phyloP scores from a whole-genome alignment of 371 early-diverging fungal genomes.

The Apophysomyces variabilis region DNA sequence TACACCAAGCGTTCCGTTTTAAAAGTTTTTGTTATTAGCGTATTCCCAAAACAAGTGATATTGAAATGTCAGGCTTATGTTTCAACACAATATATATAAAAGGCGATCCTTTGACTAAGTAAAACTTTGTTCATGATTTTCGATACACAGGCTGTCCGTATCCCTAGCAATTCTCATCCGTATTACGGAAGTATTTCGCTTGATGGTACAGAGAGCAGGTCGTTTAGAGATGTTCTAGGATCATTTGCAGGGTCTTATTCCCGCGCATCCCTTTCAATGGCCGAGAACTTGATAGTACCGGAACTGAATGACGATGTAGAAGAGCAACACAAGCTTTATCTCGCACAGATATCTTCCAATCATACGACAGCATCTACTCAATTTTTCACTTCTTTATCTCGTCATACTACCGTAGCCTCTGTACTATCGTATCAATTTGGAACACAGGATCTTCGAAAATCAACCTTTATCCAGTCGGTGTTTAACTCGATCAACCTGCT shows the following conservation, averaged over 20 bases:
- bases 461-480: slow-evolving; percentile 41
- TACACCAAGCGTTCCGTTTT: too few relatives aligned
- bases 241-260: slow-evolving; percentile 27
- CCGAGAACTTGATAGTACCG: slow-evolving; percentile 22
- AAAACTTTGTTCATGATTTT: too few relatives aligned
- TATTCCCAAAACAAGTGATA: background rate
- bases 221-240: slow-evolving; percentile 14
- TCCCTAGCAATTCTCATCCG: background rate
- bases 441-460: slow-evolving; percentile 10
- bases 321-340: background rate
- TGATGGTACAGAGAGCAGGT: background rate
- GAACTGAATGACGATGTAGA: background rate
- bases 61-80: too few relatives aligned
- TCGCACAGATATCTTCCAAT: background rate
- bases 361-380: background rate
- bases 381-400: slow-evolving; percentile 15
- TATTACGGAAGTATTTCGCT: background rate
- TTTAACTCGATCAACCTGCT: slow-evolving; percentile 67
- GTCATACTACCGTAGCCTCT: slow-evolving; percentile 21
- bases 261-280: slow-evolving; percentile 26
- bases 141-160: too few relatives aligned
- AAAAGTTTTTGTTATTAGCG: too few relatives aligned
- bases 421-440: slow-evolving; percentile 19
- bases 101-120: too few relatives aligned
- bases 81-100: too few relatives aligned